Evolutionary conservation across 2,329 filamentous ascomycete genomes (phyloP), one percentile per base, ranked within the genome.

Genomic region (Stagonosporopsis tanaceti): DNA sequence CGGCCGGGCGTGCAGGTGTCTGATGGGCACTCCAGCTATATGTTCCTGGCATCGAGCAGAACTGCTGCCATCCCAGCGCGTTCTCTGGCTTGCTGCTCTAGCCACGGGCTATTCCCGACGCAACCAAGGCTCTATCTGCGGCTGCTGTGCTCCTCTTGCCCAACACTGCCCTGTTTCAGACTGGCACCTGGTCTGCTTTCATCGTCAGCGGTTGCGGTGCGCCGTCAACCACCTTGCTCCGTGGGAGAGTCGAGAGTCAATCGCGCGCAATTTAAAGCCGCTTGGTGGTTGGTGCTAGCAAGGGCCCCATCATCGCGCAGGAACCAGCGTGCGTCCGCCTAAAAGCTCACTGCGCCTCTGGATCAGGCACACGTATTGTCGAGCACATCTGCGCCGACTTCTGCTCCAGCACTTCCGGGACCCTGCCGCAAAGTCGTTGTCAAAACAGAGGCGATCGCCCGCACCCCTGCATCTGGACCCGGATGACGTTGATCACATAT

Each of bases 401-500:
- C 52, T 53, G 58, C 54, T 53, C 40, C 57, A 60, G 65, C 63
- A 69, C 71, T 60, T 66, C 66, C 68, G 66, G 62, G 59, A 61
- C 63, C 65, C 61, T 68, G 63, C 61, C 64, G 65, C 64, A 59
- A 61, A 65, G 63, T 65, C 60, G 64, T 69, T 67, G 62, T 68
- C 64, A 66, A 62, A 59, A 64, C 62, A 64, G 62, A 57, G 68
- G 64, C 70, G 72, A 75, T 74, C 73, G 67, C 64, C 70, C 60
- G 63, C 52, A 74, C 59, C 71, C 71, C 70, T 74, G 73, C 65
- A 63, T 57, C 66, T 60, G 55, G 57, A 53, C 62, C 64, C 71
- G 72, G 64, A 76, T 76, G 74, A 76, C 73, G 73, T 76, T 75
- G 70, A 70, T 73, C 65, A 63, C 63, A 59, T 60, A 67, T 63